Evolutionary conservation across 805 yeast species (phyloP), one percentile per base, ranked within the genome.

Genomic region (Wickerhamiella hasegawae): DNA sequence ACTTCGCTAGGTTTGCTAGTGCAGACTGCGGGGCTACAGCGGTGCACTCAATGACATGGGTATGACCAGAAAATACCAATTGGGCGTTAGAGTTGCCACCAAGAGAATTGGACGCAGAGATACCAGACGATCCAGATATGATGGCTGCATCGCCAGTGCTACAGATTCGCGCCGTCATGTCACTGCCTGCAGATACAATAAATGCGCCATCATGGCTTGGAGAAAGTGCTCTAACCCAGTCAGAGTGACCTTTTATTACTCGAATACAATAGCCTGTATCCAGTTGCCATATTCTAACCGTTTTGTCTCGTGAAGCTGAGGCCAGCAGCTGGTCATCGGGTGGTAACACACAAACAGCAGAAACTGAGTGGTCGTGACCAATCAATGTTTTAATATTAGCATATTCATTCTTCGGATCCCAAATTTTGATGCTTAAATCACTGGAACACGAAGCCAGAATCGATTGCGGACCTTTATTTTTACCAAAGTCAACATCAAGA

Each of bases 351-450:
- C 78, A 75, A 5, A 81, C 60, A 0, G 70, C 58, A 0, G 93
- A 79, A 0, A 85, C 73, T 1, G 90, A 71, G 52, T 85, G 94
- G 40, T 83, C 92, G 56, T 85, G 97, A 10, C 95, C 95, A 0
- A 73, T 58, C 17, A 85, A 55, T 1, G 83, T 72, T 25, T 82
- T 63, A 1, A 71, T 51, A 31, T 76, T 68, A 28, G 62, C 64
- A 47, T 68, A 67, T 11, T 68, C 61, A 21, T 50, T 52, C 2
- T 53, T 46, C 4, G 70, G 63, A 47, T 74, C 77, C 90, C 92
- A 84, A 3, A 83, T 55, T 49, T 79, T 78, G 36, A 83, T 68
- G 17, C 59, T 54, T 32, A 63, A 44, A 44, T 72, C 77, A 2
- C 70, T 61, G 1, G 71, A 65, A 34, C 66, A 59, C 1, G 71